These are phyloP conservation scores for Phaeoacremonium minimum DNA, from an alignment of 2,329 filamentous ascomycete genomes.

Conservation along the genomic window DNA sequence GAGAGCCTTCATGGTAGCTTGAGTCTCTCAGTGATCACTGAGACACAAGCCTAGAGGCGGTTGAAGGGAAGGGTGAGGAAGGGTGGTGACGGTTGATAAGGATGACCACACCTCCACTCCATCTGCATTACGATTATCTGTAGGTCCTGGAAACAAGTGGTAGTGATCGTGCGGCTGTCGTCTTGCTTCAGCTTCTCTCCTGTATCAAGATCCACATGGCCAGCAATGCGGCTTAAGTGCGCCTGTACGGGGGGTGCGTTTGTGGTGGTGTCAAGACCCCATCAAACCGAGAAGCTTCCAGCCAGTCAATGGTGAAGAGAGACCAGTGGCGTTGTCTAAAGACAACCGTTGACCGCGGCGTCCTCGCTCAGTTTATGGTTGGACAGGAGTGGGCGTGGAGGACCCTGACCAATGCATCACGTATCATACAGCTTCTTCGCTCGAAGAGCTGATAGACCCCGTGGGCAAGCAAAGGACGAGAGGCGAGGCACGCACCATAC, in stretches of 20 bases:
- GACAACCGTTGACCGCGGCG: neutral
- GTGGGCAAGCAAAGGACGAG: neutral
- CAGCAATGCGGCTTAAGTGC: conserved; percentile 18
- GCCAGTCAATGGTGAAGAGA: conserved; percentile 13
- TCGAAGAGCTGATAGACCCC: too few species aligned
- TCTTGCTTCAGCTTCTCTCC: conserved; percentile 8
- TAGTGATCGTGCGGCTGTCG: conserved; percentile 10
- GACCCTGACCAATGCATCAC: conserved; percentile 22
- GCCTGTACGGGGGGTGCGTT: conserved; percentile 4
- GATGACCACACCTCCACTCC: conserved; percentile 14
- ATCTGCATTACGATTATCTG: conserved; percentile 16
- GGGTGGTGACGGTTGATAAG: conserved; percentile 12
- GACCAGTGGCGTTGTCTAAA: conserved; percentile 9
- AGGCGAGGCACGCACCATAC: conserved; percentile 1
- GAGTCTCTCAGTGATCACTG: too few species aligned
- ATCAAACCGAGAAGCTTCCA: conserved; percentile 14
- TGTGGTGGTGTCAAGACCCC: conserved; percentile 6
- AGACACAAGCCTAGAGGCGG: conserved; percentile 2
- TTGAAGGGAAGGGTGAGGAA: conserved; percentile 5
- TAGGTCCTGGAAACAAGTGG: conserved; percentile 10
- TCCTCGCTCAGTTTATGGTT: conserved; percentile 18
- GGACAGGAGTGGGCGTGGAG: conserved; percentile 12
- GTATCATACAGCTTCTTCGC: conserved; percentile 23
- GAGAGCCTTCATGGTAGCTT: conserved; percentile 29
- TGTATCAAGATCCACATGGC: conserved; percentile 19